Evolutionary conservation across 2,329 filamentous ascomycete genomes (phyloP).

Genomic region (Penicillium sp.): DNA sequence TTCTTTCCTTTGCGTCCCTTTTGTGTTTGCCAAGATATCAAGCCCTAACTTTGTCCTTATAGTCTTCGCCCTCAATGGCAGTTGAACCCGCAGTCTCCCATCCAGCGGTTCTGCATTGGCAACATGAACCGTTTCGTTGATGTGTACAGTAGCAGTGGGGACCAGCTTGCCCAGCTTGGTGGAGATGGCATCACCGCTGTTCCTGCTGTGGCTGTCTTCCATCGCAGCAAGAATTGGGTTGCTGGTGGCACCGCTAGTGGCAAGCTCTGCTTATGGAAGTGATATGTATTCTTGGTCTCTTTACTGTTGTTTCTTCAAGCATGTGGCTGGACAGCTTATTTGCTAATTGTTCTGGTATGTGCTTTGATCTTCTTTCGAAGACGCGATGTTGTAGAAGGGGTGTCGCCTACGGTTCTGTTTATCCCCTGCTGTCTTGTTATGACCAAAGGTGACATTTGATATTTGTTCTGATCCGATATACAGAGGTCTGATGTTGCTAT

Average conservation of each 20-base stretch:
- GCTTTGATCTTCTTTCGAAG: neutral
- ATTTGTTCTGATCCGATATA: neutral
- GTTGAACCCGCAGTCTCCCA: constrained; percentile 67
- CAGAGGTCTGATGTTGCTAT: neutral
- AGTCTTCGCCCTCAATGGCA: constrained; percentile 88
- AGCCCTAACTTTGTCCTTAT: constrained; percentile 7
- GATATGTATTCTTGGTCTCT: neutral
- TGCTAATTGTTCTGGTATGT: neutral
- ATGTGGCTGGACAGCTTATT: neutral
- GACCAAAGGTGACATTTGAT: neutral
- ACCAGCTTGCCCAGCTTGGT: constrained; percentile 83
- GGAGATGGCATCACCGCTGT: constrained; percentile 92
- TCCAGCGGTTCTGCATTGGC: constrained; percentile 86
- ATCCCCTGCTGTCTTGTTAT: neutral
- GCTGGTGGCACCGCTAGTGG: constrained; percentile 88
- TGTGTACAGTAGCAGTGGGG: constrained; percentile 75
- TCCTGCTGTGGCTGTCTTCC: constrained; percentile 86
- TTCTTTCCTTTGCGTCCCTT: neutral
- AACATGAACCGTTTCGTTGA: constrained; percentile 99
- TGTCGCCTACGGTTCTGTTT: neutral
- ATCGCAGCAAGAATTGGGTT: constrained; percentile 85
- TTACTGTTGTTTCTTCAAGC: neutral
- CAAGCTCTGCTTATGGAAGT: constrained; percentile 90
- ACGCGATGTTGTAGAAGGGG: neutral
- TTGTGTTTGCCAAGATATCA: neutral